Base-by-base conservation (phyloP, 805 yeast genomes). In the Zygotorulaspora sp. region DNA sequence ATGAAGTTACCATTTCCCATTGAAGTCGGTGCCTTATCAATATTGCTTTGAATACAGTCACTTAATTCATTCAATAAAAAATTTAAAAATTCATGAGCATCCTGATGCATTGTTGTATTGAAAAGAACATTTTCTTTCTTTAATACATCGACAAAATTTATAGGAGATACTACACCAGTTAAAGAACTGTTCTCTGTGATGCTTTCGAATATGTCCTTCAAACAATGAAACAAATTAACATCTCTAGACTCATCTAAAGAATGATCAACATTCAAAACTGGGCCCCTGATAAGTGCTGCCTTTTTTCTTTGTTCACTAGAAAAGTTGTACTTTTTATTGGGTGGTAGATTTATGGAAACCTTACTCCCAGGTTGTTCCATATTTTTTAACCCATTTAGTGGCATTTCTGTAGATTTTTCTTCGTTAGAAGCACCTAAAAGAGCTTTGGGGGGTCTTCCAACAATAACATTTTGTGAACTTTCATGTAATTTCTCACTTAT, bases 61-160 rank as follows among this genome's bases (percentile, higher is more conserved):
- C 83, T 66, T 12, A 83, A 71, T 45, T 84, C 88, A 61, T 92
- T 92, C 36, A 92, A 67, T 49, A 89, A 59, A 55, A 84, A 89
- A 58, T 89, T 90, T 56, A 89, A 72, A 61, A 92, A 92, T 63
- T 92, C 98, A 62, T 92, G 98, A 4, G 97, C 97, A 67, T 92
- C 98, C 58, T 92, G 98, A 59, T 92, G 98, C 96, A 88, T 89
- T 29, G 84, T 79, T 40, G 87, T 81, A 45, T 95, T 70, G 61
- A 92, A 92, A 52, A 90, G 66, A 50, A 80, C 84, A 57, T 90
- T 92, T 48, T 85, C 89, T 40, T 74, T 74, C 58, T 87, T 90
- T 38, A 90, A 67, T 36, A 81, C 80, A 31, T 78, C 81, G 30
- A 92, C 75, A 33, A 92, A 73, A 49, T 75, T 72, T 19, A 70